A percentile compares a stretch with the other conserved stretches of the same genome.
Evolutionary conservation across 352 stramenopile genomes (phyloP).

Genomic region (Thraustochytrium sp.): DNA sequence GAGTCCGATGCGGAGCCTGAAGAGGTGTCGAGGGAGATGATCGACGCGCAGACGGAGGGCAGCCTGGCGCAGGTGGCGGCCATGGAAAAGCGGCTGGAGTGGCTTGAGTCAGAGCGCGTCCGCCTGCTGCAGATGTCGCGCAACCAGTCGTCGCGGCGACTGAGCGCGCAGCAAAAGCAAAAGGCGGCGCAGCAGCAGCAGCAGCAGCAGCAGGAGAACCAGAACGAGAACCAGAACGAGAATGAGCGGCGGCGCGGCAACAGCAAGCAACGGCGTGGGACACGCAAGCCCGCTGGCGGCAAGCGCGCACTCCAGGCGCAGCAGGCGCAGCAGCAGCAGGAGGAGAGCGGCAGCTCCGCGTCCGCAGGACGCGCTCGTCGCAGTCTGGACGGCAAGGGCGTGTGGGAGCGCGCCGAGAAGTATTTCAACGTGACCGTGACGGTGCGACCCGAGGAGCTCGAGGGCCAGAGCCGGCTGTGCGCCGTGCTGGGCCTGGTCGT

Average conservation of each 20-base stretch:
- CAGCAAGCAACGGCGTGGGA: background rate
- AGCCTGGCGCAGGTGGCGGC: background rate
- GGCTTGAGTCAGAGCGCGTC: background rate
- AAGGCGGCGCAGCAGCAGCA: background rate
- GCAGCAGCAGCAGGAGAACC: background rate
- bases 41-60: background rate
- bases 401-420: slow-evolving; percentile 6
- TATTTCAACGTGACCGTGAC: slow-evolving; percentile 15
- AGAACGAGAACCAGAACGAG: background rate
- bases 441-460: background rate
- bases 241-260: no score
- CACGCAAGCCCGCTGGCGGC: background rate
- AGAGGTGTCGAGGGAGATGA: background rate
- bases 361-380: background rate
- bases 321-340: no score
- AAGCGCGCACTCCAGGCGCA: background rate
- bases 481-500: background rate
- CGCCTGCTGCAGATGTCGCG: background rate
- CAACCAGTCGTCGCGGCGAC: background rate
- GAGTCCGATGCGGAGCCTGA: no score
- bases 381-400: background rate
- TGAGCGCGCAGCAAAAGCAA: background rate
- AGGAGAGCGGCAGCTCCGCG: no score
- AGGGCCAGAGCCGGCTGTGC: background rate
- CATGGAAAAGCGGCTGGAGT: background rate